These are phyloP conservation scores for Nicotiana benthamiana DNA, from an alignment of 257 asterid genomes.

Conservation along the genomic window DNA sequence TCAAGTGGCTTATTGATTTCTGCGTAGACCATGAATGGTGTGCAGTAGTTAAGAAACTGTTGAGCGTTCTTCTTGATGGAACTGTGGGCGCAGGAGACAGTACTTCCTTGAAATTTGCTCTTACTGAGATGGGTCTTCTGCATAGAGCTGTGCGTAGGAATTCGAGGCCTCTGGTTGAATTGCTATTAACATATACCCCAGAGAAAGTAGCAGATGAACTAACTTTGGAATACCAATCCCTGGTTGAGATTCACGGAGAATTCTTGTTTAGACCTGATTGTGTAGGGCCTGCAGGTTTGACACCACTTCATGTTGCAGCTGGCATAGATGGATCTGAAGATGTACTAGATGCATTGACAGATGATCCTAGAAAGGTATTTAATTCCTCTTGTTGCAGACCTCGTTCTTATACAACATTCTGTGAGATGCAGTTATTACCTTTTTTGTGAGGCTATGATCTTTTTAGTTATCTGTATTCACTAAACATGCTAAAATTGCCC, in stretches of 20 bases:
- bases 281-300: constrained; percentile 65
- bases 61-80: constrained; percentile 50
- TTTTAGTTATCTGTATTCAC: not conserved
- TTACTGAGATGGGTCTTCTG: constrained; percentile 56
- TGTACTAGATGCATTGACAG: constrained; percentile 54
- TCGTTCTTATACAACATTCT: not conserved
- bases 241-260: constrained; percentile 19
- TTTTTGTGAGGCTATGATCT: not conserved
- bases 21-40: constrained; percentile 67
- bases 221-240: constrained; percentile 29
- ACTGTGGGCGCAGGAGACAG: constrained; percentile 37
- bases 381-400: not conserved
- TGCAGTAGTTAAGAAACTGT: constrained; percentile 55
- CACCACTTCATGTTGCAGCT: constrained; percentile 84
- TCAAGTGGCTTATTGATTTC: constrained; percentile 56
- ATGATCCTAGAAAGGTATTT: constrained; percentile 66
- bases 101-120: constrained; percentile 41
- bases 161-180: constrained; percentile 59
- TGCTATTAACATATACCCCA: constrained; percentile 54
- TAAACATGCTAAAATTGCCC: not conserved
- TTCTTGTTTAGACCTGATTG: constrained; percentile 60
- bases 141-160: constrained; percentile 71
- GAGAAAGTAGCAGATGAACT: constrained; percentile 41
- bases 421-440: not conserved
- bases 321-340: constrained; percentile 73